phyloP scores from a whole-genome alignment of 1,284 basidiomycete genomes.

The Rhodotorula sp. region DNA sequence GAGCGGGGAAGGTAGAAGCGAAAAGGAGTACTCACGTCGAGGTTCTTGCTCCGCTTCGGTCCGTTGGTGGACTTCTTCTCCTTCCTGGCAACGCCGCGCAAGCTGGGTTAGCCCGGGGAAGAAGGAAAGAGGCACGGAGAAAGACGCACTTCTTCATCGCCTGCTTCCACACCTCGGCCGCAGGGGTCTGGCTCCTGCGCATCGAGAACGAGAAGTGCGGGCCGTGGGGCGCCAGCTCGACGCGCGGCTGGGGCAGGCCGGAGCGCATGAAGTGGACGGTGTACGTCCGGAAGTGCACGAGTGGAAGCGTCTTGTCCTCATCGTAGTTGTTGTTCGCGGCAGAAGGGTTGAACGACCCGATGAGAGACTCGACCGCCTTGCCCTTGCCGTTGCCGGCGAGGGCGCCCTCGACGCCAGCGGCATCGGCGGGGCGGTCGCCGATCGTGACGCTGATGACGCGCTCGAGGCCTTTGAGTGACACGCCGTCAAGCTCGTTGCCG shows the following conservation, averaged over 20 bases:
- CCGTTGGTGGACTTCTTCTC: slow-evolving; percentile 82
- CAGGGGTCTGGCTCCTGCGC: slow-evolving; percentile 72
- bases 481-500: slow-evolving; percentile 78
- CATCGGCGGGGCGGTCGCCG: slow-evolving; percentile 49
- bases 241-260: slow-evolving; percentile 73
- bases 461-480: slow-evolving; percentile 82
- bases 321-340: slow-evolving; percentile 26
- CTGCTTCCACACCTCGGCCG: slow-evolving; percentile 74
- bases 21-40: slow-evolving; percentile 59
- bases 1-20: not conserved
- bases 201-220: slow-evolving; percentile 83
- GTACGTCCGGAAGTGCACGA: slow-evolving; percentile 87
- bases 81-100: slow-evolving; percentile 47
- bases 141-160: slow-evolving; percentile 65
- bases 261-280: slow-evolving; percentile 73
- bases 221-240: slow-evolving; percentile 85
- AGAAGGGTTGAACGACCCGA: slow-evolving; percentile 15
- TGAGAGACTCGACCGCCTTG: slow-evolving; percentile 34
- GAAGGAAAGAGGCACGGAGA: not conserved
- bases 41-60: slow-evolving; percentile 76
- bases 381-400: slow-evolving; percentile 4
- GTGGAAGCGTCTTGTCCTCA: slow-evolving; percentile 60
- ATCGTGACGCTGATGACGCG: slow-evolving; percentile 87
- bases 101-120: not conserved
- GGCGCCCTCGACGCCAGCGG: slow-evolving; percentile 8